These are phyloP conservation scores for Sparassis latifolia DNA, from an alignment of 1,284 basidiomycete species.

Conservation along the genomic window DNA sequence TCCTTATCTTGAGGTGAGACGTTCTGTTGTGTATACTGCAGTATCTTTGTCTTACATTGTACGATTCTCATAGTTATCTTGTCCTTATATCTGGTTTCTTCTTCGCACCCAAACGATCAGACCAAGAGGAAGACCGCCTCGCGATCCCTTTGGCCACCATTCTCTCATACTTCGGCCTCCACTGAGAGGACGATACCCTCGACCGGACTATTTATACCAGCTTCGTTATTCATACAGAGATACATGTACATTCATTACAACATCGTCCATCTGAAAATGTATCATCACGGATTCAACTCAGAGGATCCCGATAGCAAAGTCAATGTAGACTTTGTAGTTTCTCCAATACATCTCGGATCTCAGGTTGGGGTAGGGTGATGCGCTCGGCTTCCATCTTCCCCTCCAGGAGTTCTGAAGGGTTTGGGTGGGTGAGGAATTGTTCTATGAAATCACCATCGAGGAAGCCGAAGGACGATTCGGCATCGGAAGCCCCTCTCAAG, in stretches of 20 bases:
- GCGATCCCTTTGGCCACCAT: conserved; percentile 1
- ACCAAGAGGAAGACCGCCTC: conserved; percentile 9
- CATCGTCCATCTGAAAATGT: neutral
- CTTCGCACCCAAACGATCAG: conserved; percentile 49
- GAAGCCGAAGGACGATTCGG: conserved; percentile 67
- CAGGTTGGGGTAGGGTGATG: conserved; percentile 36
- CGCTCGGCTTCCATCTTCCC: conserved; percentile 52
- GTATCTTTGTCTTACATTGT: neutral
- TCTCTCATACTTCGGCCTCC: conserved; percentile 2
- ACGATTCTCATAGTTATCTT: conserved; percentile 50
- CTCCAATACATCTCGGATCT: conserved; percentile 48
- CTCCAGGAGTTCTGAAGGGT: conserved; percentile 37
- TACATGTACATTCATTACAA: conserved; percentile 1
- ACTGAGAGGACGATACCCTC: conserved; percentile 3
- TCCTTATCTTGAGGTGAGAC: conserved; percentile 79
- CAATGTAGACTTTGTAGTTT: conserved; percentile 61
- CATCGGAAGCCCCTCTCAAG: conserved; percentile 46
- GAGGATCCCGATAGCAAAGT: conserved; percentile 1
- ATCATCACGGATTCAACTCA: no score
- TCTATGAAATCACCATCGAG: conserved; percentile 88
- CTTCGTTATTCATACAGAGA: conserved; percentile 1
- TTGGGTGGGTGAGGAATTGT: conserved; percentile 44
- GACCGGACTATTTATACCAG: conserved; percentile 4
- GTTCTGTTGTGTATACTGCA: conserved; percentile 1
- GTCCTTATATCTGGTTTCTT: conserved; percentile 78